These are phyloP conservation scores for Vitis rotundifolia DNA, from an alignment of 164 flowering plant species.

Conservation along the genomic window DNA sequence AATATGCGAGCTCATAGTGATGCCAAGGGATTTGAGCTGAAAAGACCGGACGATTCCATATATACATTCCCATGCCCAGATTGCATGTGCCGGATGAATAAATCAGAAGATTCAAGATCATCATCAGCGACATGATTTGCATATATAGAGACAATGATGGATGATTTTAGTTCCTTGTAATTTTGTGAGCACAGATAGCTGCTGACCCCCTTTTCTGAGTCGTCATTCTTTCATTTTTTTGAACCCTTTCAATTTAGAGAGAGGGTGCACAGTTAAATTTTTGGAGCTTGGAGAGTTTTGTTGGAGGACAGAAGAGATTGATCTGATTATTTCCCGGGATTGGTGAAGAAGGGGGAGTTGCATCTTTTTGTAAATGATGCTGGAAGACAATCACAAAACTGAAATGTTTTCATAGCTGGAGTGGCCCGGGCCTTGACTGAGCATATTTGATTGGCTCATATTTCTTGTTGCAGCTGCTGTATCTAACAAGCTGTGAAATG, in stretches of 20 bases:
- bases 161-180: constrained; percentile 12
- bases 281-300: constrained; percentile 17
- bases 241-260: constrained; percentile 7
- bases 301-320: constrained; percentile 8
- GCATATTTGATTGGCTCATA: constrained; percentile 1
- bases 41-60: constrained; percentile 77
- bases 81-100: constrained; percentile 80
- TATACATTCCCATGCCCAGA: constrained; percentile 93
- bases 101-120: constrained; percentile 50
- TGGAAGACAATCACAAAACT: constrained; percentile 1
- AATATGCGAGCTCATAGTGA: constrained; percentile 81
- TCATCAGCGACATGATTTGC: constrained; percentile 42
- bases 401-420: constrained; percentile 2
- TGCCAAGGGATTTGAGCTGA: constrained; percentile 77
- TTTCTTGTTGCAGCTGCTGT: constrained; percentile 28
- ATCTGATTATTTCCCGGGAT: constrained; percentile 24
- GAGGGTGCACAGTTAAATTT: constrained; percentile 24
- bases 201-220: constrained; percentile 27
- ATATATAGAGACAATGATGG: constrained; percentile 3
- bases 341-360: constrained; percentile 4
- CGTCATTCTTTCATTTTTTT: constrained; percentile 44
- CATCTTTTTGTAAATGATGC: constrained; percentile 19
- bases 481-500: constrained; percentile 33
- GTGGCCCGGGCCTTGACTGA: constrained; percentile 20
- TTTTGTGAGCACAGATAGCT: constrained; percentile 15